Evolutionary conservation across 768 basidiomycete species (phyloP).

Genomic region (Lepiota venenata): DNA sequence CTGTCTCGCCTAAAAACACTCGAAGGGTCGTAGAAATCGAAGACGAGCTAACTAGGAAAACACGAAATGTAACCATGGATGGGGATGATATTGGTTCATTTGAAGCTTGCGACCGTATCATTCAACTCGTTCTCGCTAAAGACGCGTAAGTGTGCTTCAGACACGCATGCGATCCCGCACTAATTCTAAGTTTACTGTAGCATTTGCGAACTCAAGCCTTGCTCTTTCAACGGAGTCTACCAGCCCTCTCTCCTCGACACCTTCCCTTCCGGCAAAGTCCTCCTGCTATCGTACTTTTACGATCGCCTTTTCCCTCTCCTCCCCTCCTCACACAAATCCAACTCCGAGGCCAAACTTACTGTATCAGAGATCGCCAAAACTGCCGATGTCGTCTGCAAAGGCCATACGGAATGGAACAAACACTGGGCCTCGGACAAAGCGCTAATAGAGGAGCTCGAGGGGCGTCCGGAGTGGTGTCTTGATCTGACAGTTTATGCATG

Average conservation of each 20-base stretch:
- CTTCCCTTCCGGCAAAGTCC: conserved; percentile 80
- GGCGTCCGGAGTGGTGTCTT: conserved; percentile 90
- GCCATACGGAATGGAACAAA: conserved; percentile 56
- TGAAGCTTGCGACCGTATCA: conserved; percentile 78
- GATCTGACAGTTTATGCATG: conserved; percentile 96
- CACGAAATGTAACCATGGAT: conserved; percentile 76
- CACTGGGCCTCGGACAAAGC: conserved; percentile 34
- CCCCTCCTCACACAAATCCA: conserved; percentile 15
- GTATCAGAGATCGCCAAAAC: conserved; percentile 60
- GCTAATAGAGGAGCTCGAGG: conserved; percentile 62
- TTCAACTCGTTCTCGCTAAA: conserved; percentile 92
- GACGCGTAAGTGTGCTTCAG: conserved; percentile 70
- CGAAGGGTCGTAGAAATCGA: conserved; percentile 61
- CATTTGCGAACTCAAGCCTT: conserved; percentile 88
- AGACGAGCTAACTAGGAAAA: conserved; percentile 33
- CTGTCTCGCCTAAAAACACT: conserved; percentile 73
- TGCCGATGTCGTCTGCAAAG: conserved; percentile 72
- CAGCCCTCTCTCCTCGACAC: conserved; percentile 90
- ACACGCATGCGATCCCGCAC: too few relatives aligned
- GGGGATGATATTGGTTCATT: conserved; percentile 82
- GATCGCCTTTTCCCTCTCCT: conserved; percentile 87
- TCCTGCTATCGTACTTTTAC: conserved; percentile 97
- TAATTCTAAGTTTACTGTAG: too few relatives aligned
- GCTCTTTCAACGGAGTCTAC: conserved; percentile 96
- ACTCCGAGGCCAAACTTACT: conserved; percentile 27